Base-by-base conservation (phyloP, 176 grass and related monocot species). In the Coix lacrymajobi region DNA sequence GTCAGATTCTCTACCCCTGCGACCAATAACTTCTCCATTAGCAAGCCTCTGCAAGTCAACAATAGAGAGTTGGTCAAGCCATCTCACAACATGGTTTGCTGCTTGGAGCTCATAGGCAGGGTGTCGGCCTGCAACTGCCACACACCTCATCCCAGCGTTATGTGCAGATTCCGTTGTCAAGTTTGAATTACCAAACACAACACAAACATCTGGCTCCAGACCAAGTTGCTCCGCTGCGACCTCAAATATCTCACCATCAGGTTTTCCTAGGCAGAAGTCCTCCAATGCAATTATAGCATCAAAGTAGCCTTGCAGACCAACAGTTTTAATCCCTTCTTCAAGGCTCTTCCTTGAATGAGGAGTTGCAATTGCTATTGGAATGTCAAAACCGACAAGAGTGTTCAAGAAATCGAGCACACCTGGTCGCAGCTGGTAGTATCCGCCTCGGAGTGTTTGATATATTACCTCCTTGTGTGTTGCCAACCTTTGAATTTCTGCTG, bases 61-160 rank as follows among this genome's bases (percentile, higher is more conserved):
- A 74, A 94, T 33, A 29, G 92, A 92, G n/a, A 97, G 87, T 64
- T 97, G 71, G 85, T 97, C 85, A 64, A 97, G 89, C 84, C 85
- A 94, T 87, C 89, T 94, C 54, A 97, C 92, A 79, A 92, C 92
- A 86, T 92, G 87, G 64, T 88, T 86, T 75, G 92, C 94, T 48
- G 85, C 52, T 39, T 79, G 79, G 46, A 97, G 92, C 67, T 97
- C 87, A 87, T 92, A 94, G 45, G 89, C 80, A 20, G 85, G 85
- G 72, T 76, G 37, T 7, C 61, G 69, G 64, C 92, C 88, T 58
- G 94, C 89, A 80, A 97, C 85, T 16, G 82, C 89, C 31, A 97
- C 85, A 69, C 89, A 97, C 52, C 89, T 92, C 89, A 97, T 97
- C 62, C 94, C 89, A 77, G 87, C 91, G 84, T 61, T 73, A 62